A percentile compares a stretch with the other conserved stretches of the same genome.
Evolutionary conservation across 495 filamentous ascomycete genomes (phyloP).

Genomic region (Penicillium daleae): DNA sequence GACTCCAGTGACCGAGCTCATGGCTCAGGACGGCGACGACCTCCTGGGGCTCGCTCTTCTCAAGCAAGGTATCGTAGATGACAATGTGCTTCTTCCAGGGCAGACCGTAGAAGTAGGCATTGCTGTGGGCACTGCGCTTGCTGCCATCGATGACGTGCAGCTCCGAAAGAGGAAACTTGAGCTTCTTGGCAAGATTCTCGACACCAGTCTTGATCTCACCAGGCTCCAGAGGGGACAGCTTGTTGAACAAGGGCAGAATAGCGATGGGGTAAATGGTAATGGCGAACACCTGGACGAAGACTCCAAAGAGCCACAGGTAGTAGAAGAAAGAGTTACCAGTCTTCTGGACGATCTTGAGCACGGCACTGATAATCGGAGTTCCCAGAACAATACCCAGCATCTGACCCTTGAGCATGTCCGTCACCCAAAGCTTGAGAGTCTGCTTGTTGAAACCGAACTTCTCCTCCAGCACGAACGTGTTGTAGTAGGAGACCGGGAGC

Average conservation of each 20-base stretch:
- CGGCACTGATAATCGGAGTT: slow-evolving; percentile 83
- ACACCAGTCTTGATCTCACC: slow-evolving; percentile 86
- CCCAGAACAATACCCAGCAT: slow-evolving; percentile 76
- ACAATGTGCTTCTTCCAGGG: slow-evolving; percentile 99
- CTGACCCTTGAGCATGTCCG: slow-evolving; percentile 91
- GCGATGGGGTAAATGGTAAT: slow-evolving; percentile 95
- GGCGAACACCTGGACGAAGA: slow-evolving; percentile 85
- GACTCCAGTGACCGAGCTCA: slow-evolving; percentile 95
- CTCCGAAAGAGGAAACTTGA: slow-evolving; percentile 89
- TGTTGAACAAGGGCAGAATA: slow-evolving; percentile 97
- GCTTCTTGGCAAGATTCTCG: slow-evolving; percentile 78
- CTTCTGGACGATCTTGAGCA: slow-evolving; percentile 88
- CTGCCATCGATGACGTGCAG: slow-evolving; percentile 96
- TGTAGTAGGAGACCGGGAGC: slow-evolving; percentile 84
- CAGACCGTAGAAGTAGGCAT: slow-evolving; percentile 97
- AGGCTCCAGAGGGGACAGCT: slow-evolving; percentile 87
- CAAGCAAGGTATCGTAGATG: slow-evolving; percentile 95
- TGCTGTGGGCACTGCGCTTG: slow-evolving; percentile 95
- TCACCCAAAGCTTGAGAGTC: slow-evolving; percentile 84
- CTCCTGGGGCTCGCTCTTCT: slow-evolving; percentile 88
- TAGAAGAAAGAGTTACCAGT: slow-evolving; percentile 94
- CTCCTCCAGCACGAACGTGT: slow-evolving; percentile 94
- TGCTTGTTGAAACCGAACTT: slow-evolving; percentile 99
- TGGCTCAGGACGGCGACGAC: slow-evolving; percentile 94
- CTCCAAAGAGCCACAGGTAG: slow-evolving; percentile 92